Conservation (phyloP, 73 alveolate genomes). For the Paramecium biaurelia region DNA sequence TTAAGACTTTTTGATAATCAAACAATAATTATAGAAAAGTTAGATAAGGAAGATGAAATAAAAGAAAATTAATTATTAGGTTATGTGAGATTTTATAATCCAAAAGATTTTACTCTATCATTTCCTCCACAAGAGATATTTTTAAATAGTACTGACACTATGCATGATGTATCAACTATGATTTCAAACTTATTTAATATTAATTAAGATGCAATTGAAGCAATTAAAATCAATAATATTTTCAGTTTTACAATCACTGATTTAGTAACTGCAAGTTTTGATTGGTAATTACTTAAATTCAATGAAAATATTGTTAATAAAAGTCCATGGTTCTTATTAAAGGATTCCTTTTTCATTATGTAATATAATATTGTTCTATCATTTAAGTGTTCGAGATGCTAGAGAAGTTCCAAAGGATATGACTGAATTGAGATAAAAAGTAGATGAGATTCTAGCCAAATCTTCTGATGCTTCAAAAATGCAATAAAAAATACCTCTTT, state of each 20-base stretch:
- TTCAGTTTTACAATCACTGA: slow-evolving; percentile 17
- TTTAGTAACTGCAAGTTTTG: slow-evolving; percentile 33
- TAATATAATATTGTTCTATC: neutral
- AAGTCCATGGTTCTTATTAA: slow-evolving; percentile 16
- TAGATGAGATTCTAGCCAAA: neutral
- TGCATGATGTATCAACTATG: neutral
- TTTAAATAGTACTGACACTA: neutral
- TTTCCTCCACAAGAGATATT: neutral
- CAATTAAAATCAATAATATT: slow-evolving; percentile 23
- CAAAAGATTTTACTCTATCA: slow-evolving; percentile 1
- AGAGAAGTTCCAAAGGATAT: slow-evolving; percentile 29
- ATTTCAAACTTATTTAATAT: neutral
- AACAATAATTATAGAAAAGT: neutral
- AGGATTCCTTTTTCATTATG: slow-evolving; percentile 23
- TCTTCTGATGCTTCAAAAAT: neutral
- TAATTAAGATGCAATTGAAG: slow-evolving; percentile 13
- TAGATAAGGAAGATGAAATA: neutral
- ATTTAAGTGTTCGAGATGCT: neutral
- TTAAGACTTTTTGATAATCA: neutral
- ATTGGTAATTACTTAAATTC: slow-evolving; percentile 12
- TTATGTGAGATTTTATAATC: slow-evolving; percentile 21
- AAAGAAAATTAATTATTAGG: neutral
- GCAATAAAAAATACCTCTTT: neutral
- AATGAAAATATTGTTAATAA: neutral
- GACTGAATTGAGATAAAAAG: neutral